phyloP scores from a whole-genome alignment of 2,329 filamentous ascomycete species.

The Lasiodiplodia gonubiensis region DNA sequence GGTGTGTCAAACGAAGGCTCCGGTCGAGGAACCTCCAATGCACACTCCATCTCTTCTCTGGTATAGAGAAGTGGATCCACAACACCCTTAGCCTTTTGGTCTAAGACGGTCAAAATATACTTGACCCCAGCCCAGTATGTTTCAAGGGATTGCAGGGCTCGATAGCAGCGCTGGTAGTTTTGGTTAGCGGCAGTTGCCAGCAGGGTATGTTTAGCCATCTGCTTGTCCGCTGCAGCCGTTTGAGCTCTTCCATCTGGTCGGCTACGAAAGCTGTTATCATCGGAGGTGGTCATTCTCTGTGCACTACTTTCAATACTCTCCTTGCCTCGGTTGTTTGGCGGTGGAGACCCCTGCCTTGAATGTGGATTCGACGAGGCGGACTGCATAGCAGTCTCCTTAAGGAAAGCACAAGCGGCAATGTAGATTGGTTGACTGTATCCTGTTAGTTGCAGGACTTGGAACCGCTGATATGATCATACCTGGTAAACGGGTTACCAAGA shows the following conservation, averaged over 20 bases:
- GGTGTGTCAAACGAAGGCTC: conserved; percentile 58
- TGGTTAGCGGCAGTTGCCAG: conserved; percentile 82
- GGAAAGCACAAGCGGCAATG: conserved; percentile 85
- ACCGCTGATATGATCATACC: conserved; percentile 36
- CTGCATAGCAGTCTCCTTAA: conserved; percentile 79
- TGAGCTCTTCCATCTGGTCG: conserved; percentile 18
- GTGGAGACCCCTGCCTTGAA: conserved; percentile 64
- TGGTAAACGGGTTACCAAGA: conserved; percentile 84
- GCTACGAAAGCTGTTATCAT: background rate
- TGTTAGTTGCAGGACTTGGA: background rate
- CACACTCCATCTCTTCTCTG: conserved; percentile 77
- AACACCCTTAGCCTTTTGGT: conserved; percentile 86
- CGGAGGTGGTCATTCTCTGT: background rate
- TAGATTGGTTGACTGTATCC: conserved; percentile 78
- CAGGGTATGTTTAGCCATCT: conserved; percentile 71
- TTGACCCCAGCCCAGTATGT: conserved; percentile 85
- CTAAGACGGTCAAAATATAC: conserved; percentile 84
- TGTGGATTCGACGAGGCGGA: conserved; percentile 67
- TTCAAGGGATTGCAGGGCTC: conserved; percentile 79
- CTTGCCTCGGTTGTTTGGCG: conserved; percentile 16
- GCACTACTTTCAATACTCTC: conserved; percentile 2
- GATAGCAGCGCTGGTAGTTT: conserved; percentile 87
- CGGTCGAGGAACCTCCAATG: conserved; percentile 60
- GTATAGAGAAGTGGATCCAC: conserved; percentile 73
- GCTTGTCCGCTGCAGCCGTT: conserved; percentile 43